Conservation (phyloP, 305 asterid species). For the Fraxinus paxiana region DNA sequence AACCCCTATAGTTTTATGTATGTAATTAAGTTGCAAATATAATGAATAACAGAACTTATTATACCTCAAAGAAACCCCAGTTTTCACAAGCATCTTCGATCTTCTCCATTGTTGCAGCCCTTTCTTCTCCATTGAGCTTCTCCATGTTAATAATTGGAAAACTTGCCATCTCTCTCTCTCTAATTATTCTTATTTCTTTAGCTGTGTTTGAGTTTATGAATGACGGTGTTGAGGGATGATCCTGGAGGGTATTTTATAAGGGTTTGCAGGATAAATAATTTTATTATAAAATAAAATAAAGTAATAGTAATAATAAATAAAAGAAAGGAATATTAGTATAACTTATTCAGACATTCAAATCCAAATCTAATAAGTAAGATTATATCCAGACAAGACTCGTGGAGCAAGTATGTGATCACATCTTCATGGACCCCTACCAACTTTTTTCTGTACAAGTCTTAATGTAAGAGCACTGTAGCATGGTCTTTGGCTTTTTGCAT, state of each 20-base stretch:
- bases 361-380: not conserved
- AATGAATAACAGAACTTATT: not conserved
- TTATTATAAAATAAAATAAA: not conserved
- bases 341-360: not conserved
- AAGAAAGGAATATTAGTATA: not conserved
- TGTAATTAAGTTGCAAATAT: not conserved
- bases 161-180: slow-evolving; percentile 36
- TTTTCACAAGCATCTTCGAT: slow-evolving; percentile 88
- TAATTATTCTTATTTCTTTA: not conserved
- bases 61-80: slow-evolving; percentile 97
- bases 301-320: no score
- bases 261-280: not conserved
- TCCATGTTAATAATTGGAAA: slow-evolving; percentile 81
- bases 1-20: not conserved
- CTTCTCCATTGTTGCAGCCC: slow-evolving; percentile 55
- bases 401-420: slow-evolving; percentile 30
- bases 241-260: slow-evolving; percentile 33
- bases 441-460: not conserved
- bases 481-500: slow-evolving; percentile 5
- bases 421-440: slow-evolving; percentile 33
- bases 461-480: not conserved
- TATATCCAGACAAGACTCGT: slow-evolving; percentile 21
- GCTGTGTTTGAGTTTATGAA: not conserved
- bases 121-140: slow-evolving; percentile 71
- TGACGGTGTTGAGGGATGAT: not conserved